These are phyloP conservation scores for Leptographium radiaticola DNA, from an alignment of 2,329 filamentous ascomycete genomes.

Conservation along the genomic window DNA sequence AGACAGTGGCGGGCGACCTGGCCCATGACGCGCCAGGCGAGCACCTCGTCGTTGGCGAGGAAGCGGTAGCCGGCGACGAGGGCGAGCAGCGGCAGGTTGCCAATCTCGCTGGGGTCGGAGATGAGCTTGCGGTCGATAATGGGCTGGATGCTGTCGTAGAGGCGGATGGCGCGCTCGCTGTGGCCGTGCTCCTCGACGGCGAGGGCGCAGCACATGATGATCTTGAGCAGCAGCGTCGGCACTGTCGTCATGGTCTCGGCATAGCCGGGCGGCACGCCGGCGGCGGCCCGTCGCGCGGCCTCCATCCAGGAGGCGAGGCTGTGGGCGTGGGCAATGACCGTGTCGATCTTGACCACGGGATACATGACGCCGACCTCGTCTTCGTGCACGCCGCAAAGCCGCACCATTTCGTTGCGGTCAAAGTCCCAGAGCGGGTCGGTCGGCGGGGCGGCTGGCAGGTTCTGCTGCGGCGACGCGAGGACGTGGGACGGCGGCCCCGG, in stretches of 20 bases:
- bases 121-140: conserved; percentile 54
- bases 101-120: conserved; percentile 34
- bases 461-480: not conserved
- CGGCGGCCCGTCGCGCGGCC: conserved; percentile 17
- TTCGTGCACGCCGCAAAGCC: conserved; percentile 67
- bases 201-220: conserved; percentile 68
- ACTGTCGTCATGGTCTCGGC: conserved; percentile 31
- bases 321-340: conserved; percentile 56
- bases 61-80: conserved; percentile 60
- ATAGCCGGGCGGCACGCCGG: conserved; percentile 17
- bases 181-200: conserved; percentile 68
- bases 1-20: conserved; percentile 49
- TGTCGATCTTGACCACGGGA: conserved; percentile 65
- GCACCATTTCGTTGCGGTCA: conserved; percentile 64
- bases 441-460: conserved; percentile 19
- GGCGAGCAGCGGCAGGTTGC: conserved; percentile 35
- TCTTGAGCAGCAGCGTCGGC: conserved; percentile 53
- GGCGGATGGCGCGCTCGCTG: conserved; percentile 56
- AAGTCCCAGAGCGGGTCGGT: conserved; percentile 72
- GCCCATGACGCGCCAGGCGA: conserved; percentile 80
- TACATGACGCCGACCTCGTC: conserved; percentile 92
- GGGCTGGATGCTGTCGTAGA: conserved; percentile 66
- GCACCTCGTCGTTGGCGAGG: conserved; percentile 69
- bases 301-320: conserved; percentile 53
- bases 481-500: too few species aligned